Evolutionary conservation across 257 asterid genomes (phyloP).

Genomic region (Verbena officinalis): DNA sequence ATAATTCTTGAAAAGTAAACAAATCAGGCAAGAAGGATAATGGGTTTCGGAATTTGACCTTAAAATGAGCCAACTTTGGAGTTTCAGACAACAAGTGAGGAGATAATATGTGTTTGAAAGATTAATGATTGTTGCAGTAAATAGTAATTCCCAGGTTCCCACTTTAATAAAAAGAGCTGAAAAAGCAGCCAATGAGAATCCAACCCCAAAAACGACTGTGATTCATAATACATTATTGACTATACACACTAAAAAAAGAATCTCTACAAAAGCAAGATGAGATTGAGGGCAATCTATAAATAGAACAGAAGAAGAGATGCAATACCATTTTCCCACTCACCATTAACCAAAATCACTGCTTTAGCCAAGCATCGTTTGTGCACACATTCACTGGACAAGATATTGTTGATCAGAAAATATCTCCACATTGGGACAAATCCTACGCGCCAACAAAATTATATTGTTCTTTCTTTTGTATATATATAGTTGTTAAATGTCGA

Average conservation of each 20-base stretch:
- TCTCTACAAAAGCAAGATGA: conserved; percentile 73
- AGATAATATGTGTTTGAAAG: conserved; percentile 51
- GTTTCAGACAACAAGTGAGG: conserved; percentile 40
- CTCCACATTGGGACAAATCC: conserved; percentile 14
- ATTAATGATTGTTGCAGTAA: conserved; percentile 57
- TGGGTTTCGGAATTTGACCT: conserved; percentile 49
- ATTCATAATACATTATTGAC: conserved; percentile 53
- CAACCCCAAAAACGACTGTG: conserved; percentile 26
- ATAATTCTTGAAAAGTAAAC: too few relatives aligned
- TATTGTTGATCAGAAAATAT: too few relatives aligned
- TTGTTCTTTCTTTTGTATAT: conserved; percentile 39
- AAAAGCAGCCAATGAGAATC: conserved; percentile 25
- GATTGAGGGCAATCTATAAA: conserved; percentile 35
- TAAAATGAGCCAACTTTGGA: conserved; percentile 39
- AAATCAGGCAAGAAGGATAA: conserved; percentile 35
- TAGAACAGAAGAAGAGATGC: background rate
- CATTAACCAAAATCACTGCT: too few relatives aligned
- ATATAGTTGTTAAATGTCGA: conserved; percentile 29
- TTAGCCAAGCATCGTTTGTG: too few relatives aligned
- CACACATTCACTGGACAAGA: conserved; percentile 51
- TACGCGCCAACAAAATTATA: conserved; percentile 49
- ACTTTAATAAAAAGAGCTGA: conserved; percentile 28
- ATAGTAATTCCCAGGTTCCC: conserved; percentile 38
- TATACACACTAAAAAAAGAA: too few relatives aligned
- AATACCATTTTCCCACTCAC: conserved; percentile 39